phyloP scores from a whole-genome alignment of 2,329 filamentous ascomycete species.

The Diaporthe citrichinensis region DNA sequence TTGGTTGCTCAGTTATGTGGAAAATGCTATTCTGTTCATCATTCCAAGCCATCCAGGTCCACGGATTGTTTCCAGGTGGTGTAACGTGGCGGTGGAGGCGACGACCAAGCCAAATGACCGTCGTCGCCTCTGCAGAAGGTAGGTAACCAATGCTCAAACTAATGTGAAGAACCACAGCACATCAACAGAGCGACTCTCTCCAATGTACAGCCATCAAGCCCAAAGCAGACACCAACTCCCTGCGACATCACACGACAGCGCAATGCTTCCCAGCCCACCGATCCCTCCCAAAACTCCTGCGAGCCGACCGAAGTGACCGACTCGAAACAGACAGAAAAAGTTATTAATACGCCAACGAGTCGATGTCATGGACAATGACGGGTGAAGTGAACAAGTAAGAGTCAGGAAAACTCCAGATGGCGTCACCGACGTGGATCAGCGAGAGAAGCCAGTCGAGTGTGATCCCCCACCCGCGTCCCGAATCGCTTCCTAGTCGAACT shows the following conservation, averaged over 20 bases:
- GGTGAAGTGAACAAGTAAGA: conserved; percentile 16
- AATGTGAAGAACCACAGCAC: conserved; percentile 16
- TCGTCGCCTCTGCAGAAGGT: conserved; percentile 23
- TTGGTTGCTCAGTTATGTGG: conserved; percentile 26
- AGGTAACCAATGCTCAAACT: conserved; percentile 24
- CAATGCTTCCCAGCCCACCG: conserved; percentile 31
- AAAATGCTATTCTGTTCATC: conserved; percentile 34
- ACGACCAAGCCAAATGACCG: background rate
- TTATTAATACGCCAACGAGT: conserved; percentile 28
- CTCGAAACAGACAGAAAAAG: conserved; percentile 15
- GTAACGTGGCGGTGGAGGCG: conserved; percentile 5
- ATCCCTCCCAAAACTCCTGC: conserved; percentile 32
- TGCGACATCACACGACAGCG: conserved; percentile 36
- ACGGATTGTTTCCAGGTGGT: conserved; percentile 11
- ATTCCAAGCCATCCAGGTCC: conserved; percentile 26
- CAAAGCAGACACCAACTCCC: conserved; percentile 37
- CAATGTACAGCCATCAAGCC: conserved; percentile 23
- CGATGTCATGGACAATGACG: background rate
- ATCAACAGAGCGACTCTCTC: conserved; percentile 18
- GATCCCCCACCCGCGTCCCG: background rate
- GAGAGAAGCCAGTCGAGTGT: background rate
- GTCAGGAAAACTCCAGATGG: background rate
- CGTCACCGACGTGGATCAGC: background rate
- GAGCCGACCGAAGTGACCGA: conserved; percentile 22
- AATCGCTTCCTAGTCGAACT: background rate